Evolutionary conservation across 106 monocot species (phyloP), one percentile per base, ranked within the genome.

Genomic region (Dendrobium catenatum): DNA sequence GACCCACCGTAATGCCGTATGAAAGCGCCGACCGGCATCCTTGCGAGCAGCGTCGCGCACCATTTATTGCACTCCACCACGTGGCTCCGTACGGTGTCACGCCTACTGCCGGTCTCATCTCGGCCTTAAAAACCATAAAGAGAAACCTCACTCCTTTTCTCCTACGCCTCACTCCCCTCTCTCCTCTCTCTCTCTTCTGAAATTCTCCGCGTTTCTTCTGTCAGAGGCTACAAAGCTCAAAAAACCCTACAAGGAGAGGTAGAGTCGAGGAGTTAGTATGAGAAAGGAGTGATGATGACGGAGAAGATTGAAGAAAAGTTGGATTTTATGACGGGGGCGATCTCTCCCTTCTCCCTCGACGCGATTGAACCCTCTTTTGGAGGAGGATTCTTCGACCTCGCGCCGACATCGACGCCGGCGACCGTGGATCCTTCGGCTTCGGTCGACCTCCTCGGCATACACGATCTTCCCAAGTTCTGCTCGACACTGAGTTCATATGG

Each of bases 401-500:
- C 5, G 43, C 43, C 43, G 18, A 51, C 10, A 51, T 24, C 19
- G 74, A 37, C 6, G 10, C 42, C 41, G 83, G 44, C 4, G 78
- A 79, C 22, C 40, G 77, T 40, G 78, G 79, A 59, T 78, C 87
- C 2, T 27, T 79, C 29, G 72, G 87, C 40, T 91, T 91, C 78
- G 81, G 81, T 91, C 19, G 91, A 89, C 24, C 84, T 93, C 15
- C 84, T 93, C 16, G 85, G 81, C 1, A 55, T 81, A 2, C 82
- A 80, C 33, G 84, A 86, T 41, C 61, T 78, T 24, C 42, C 31
- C 42, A 37, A 73, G 80, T 81, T 10, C 22, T 88, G 2, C 68
- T 73, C 75, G 77, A 86, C 17, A 26, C 49, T 16, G 76, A 58
- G 24, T 73, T 73, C 83, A 2, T 27, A 9, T 15, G 26, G 26